phyloP scores from a whole-genome alignment of 257 asterid species.

The Ligustrum vulgare region DNA sequence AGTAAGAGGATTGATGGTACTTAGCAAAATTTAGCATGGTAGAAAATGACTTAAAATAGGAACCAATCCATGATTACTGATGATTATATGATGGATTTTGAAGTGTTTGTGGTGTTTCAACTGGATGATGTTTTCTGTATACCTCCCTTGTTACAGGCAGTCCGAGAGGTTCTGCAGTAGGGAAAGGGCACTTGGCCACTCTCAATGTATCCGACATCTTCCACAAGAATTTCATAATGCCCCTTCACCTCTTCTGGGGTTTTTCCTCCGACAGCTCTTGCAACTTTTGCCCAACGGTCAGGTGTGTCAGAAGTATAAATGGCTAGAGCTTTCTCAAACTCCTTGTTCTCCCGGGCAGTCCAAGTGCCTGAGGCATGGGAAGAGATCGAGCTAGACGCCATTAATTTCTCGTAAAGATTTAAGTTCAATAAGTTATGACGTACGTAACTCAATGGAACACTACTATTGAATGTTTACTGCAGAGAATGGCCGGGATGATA shows the following conservation, averaged over 20 bases:
- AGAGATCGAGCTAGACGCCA: conserved; percentile 25
- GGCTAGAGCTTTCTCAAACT: conserved; percentile 42
- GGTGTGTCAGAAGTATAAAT: conserved; percentile 35
- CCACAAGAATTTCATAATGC: conserved; percentile 41
- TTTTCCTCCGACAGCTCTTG: conserved; percentile 36
- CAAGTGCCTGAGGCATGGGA: conserved; percentile 25
- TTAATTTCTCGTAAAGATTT: background rate
- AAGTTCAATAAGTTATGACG: background rate
- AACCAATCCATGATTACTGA: background rate
- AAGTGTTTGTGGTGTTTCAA: background rate
- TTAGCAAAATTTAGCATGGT: background rate
- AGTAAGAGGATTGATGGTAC: background rate
- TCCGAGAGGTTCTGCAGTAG: conserved; percentile 23
- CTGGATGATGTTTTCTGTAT: background rate
- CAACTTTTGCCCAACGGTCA: conserved; percentile 41
- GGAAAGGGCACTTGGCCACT: conserved; percentile 43
- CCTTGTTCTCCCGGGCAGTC: conserved; percentile 40
- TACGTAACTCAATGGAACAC: background rate
- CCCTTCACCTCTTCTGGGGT: conserved; percentile 37
- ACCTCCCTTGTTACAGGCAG: conserved; percentile 19
- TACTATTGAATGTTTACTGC: background rate
- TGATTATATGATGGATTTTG: background rate
- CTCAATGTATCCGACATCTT: conserved; percentile 40
- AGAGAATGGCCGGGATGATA: background rate
- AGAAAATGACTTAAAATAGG: background rate